Evolutionary conservation across 768 basidiomycete species (phyloP), one percentile per base, ranked within the genome.

Genomic region (Phlebiopsis flavidoalba): DNA sequence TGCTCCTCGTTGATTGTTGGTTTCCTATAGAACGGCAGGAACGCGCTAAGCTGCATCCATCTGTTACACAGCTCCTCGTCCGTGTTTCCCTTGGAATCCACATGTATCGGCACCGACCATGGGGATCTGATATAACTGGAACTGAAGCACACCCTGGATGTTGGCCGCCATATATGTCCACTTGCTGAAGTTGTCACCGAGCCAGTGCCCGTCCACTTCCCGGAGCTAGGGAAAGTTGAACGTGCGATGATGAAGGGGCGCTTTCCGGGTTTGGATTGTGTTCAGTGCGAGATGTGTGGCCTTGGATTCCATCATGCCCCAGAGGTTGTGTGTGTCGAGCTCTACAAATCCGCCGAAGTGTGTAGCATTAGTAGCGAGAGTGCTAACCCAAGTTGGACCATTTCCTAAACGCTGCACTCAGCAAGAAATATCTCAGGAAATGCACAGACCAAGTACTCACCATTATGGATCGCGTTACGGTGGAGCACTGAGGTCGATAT

Each of bases 41-140:
- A 93, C 0, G 90, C 91, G 2, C 87, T 79, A 19, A 92, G 79
- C 69, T 88, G 86, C 89, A 90, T 91, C 91, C 91, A 93, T n/a
- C 91, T 81, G 63, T 85, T 86, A 72, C 89, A 89, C 10, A 93
- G 78, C 69, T 92, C 89, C 70, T 93, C 91, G 64, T 89, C 83
- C 8, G 86, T 85, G 69, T 92, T 91, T 1, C 76, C 82, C 62
- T n/a, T 78, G 77, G 74, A 87, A 87, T 17, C 85, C 86, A 70
- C 86, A 87, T 7, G 87, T 85, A 65, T 93, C 91, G 1, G 89
- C 87, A 19, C 91, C 91, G 19, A 92, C 89, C 75, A 92, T 87
- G 0, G 91, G 91, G 61, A 91, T 87, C 65, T 89, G 87, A 80
- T 87, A 92, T 10, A 92, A 73, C 71, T 91, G 88, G 81, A 93